phyloP scores from a whole-genome alignment of 1,139 yeast species.

The Zygotorulaspora mrakii region DNA sequence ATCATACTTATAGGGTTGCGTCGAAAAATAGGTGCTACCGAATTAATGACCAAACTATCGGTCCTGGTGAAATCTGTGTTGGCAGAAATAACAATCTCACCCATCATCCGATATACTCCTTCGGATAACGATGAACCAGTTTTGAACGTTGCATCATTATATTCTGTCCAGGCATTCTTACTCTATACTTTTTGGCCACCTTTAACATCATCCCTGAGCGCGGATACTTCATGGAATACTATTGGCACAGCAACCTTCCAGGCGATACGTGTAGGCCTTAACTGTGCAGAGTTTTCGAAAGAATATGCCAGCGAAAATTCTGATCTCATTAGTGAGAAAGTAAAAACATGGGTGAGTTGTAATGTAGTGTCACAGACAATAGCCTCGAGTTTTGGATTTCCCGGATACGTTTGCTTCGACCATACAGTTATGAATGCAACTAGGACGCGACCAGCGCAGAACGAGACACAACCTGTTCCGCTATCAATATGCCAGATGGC shows the following conservation, averaged over 20 bases:
- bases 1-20: constrained; percentile 80
- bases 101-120: constrained; percentile 79
- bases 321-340: constrained; percentile 65
- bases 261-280: constrained; percentile 87
- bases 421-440: constrained; percentile 53
- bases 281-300: constrained; percentile 62
- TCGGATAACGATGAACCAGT: constrained; percentile 73
- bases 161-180: constrained; percentile 87
- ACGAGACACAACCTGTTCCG: constrained; percentile 43
- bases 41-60: constrained; percentile 52
- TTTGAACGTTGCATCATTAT: constrained; percentile 86
- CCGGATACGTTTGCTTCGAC: constrained; percentile 85
- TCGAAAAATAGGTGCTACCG: constrained; percentile 39
- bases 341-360: constrained; percentile 89
- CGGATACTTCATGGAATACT: constrained; percentile 94
- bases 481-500: constrained; percentile 65
- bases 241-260: constrained; percentile 88
- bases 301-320: constrained; percentile 48
- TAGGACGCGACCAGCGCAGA: constrained; percentile 8
- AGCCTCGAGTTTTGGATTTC: constrained; percentile 91
- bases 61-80: constrained; percentile 70
- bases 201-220: constrained; percentile 84
- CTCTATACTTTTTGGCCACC: constrained; percentile 95
- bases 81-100: constrained; percentile 85
- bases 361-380: constrained; percentile 85